Conservation (phyloP, 2,329 filamentous ascomycete genomes). For the Alternaria angustiovoidea region DNA sequence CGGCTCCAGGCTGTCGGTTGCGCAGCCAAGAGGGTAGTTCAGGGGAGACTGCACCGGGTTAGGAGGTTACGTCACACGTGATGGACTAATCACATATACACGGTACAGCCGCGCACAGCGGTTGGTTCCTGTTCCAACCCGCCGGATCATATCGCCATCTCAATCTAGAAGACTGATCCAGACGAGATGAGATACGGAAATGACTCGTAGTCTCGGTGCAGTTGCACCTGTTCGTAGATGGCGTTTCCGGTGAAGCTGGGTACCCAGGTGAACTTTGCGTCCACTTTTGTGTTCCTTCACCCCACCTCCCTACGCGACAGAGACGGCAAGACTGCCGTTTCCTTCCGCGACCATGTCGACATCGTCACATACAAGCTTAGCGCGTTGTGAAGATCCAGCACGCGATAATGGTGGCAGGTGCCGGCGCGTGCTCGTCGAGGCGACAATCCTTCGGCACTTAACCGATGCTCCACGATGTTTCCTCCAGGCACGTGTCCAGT, state of each 20-base stretch:
- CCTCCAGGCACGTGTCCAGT: background rate
- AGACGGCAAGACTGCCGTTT: background rate
- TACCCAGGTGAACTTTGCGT: background rate
- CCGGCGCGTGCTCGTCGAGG: constrained; percentile 1
- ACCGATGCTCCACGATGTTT: constrained; percentile 1
- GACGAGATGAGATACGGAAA: constrained; percentile 10
- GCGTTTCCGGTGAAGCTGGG: background rate
- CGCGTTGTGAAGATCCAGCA: background rate
- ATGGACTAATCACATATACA: constrained; percentile 22
- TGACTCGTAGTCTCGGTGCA: constrained; percentile 17
- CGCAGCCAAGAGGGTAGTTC: constrained; percentile 20
- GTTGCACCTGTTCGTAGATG: constrained; percentile 2
- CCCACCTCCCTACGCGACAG: background rate
- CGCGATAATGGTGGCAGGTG: background rate
- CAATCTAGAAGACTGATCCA: constrained; percentile 21
- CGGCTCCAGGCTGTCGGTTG: constrained; percentile 44
- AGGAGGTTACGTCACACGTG: constrained; percentile 28
- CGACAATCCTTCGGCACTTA: constrained; percentile 6
- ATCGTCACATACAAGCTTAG: background rate
- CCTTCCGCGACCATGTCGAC: constrained; percentile 5
- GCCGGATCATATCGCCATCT: constrained; percentile 21
- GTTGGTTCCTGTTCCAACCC: constrained; percentile 23
- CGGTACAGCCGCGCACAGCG: constrained; percentile 21
- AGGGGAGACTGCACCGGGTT: constrained; percentile 12
- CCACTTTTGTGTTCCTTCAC: background rate